Base-by-base conservation (phyloP, 305 asterid genomes). In the Ruellia speciosa region DNA sequence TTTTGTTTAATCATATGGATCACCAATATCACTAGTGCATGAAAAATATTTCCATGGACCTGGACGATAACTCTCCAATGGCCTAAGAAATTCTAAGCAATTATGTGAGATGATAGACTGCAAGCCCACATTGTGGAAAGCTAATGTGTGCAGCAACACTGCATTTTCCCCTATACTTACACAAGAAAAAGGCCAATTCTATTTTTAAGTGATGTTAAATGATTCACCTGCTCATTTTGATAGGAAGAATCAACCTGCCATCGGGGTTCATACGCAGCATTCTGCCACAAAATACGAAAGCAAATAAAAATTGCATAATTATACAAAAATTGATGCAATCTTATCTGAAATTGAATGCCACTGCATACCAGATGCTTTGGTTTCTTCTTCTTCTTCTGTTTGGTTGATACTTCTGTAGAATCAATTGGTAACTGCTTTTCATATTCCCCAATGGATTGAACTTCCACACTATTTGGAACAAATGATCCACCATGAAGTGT, bases 351-450 rank as follows among this genome's bases (percentile, higher is more conserved):
- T 16, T 12, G 16, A 12, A 43, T 43, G 60, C 50, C 53, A 62
- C 50, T 19, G 65, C 41, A 59, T 82, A 92, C 97, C 89, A 69
- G 64, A 71, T 79, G 82, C 72, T 86, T 92, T 66, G 81, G 62
- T 71, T 85, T 88, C 84, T 93, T 92, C 81, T 84, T 92, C 84
- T 92, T 86, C 74, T 79, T 84, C 66, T 76, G 82, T 70, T 77
- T 89, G 39, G 68, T 73, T 56, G 80, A 72, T 43, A 75, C 75
- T 75, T 84, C 96, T 52, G 76, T 64, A 47, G 94, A 70, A 56
- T 86, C 92, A 70, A 70, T 72, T 19, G 70, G 77, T 53, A 78
- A 71, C 66, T 80, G 80, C 76, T 83, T 90, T 60, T 80, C 89
- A 66, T 72, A 84, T 39, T 77, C 82, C 20, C 76, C 86, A 65